Percentiles rank a stretch among this genome's conserved stretches.
phyloP scores from a whole-genome alignment of 2,329 filamentous ascomycete genomes.

The Cercospora sojina region DNA sequence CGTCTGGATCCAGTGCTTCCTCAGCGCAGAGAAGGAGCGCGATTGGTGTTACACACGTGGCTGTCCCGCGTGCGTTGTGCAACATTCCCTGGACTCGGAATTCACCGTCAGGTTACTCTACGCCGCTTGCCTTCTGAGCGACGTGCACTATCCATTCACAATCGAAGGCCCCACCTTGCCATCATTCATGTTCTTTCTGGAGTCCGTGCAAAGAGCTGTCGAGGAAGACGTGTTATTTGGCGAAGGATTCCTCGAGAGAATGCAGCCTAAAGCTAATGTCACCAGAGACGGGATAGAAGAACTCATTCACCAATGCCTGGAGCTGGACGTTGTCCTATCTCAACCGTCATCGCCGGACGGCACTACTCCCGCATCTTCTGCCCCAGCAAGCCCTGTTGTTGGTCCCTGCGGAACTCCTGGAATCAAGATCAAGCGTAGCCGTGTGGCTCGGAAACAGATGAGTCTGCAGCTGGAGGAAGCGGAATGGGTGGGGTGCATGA shows the following conservation, averaged over 20 bases:
- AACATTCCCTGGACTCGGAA: slow-evolving; percentile 48
- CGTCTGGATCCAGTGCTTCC: slow-evolving; percentile 59
- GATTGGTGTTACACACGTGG: slow-evolving; percentile 58
- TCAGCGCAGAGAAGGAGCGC: slow-evolving; percentile 52
- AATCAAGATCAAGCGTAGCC: slow-evolving; percentile 42
- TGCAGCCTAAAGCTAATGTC: slow-evolving; percentile 45
- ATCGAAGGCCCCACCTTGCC: slow-evolving; percentile 38
- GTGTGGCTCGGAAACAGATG: slow-evolving; percentile 48
- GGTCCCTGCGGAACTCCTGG: slow-evolving; percentile 33
- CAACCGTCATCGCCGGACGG: slow-evolving; percentile 30
- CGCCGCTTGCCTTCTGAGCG: slow-evolving; percentile 49
- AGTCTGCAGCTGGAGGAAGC: slow-evolving; percentile 46
- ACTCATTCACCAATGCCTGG: slow-evolving; percentile 49
- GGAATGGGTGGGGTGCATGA: slow-evolving; percentile 44
- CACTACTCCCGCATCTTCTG: slow-evolving; percentile 25
- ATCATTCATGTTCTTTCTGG: slow-evolving; percentile 44
- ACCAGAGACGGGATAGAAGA: slow-evolving; percentile 48
- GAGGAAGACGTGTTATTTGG: slow-evolving; percentile 48
- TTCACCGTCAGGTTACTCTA: slow-evolving; percentile 49
- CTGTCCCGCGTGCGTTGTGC: slow-evolving; percentile 53
- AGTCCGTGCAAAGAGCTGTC: slow-evolving; percentile 44
- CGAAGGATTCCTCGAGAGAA: slow-evolving; percentile 44
- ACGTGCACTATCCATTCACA: slow-evolving; percentile 40
- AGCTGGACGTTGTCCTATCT: slow-evolving; percentile 39
- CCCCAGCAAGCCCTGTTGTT: slow-evolving; percentile 27